Conservation (phyloP, 495 filamentous ascomycete genomes). For the Apiosordaria backusii region DNA sequence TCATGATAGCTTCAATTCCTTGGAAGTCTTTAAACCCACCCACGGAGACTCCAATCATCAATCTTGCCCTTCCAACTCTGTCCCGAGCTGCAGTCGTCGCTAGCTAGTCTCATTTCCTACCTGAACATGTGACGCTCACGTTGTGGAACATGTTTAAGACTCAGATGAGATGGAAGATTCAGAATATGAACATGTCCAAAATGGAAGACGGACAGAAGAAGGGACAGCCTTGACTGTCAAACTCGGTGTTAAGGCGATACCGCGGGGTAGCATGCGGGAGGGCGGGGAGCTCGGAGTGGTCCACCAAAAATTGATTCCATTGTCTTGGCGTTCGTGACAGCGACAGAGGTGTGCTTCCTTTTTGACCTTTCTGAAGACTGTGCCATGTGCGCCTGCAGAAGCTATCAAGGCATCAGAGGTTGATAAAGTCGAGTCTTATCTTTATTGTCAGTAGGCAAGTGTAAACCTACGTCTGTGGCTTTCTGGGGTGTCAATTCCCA, state of each 20-base stretch:
- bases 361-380: neutral
- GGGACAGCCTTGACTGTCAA: neutral
- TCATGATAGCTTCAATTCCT: neutral
- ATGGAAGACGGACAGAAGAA: neutral
- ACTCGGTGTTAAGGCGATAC: neutral
- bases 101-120: neutral
- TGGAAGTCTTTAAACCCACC: neutral
- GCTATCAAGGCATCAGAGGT: too few relatives aligned
- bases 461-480: neutral
- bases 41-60: neutral
- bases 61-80: neutral
- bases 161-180: neutral
- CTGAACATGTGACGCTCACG: neutral
- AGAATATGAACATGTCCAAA: neutral
- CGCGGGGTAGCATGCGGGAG: neutral
- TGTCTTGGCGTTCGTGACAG: neutral
- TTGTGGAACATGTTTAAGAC: neutral
- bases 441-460: too few relatives aligned
- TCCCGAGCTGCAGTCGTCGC: neutral
- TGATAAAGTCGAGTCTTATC: neutral
- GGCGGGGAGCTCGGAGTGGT: neutral
- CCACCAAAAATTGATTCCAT: neutral
- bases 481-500: neutral
- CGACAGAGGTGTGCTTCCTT: neutral
- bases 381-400: neutral